Evolutionary conservation across 495 filamentous ascomycete species (phyloP).

Genomic region (Chaetomidium leptoderma): DNA sequence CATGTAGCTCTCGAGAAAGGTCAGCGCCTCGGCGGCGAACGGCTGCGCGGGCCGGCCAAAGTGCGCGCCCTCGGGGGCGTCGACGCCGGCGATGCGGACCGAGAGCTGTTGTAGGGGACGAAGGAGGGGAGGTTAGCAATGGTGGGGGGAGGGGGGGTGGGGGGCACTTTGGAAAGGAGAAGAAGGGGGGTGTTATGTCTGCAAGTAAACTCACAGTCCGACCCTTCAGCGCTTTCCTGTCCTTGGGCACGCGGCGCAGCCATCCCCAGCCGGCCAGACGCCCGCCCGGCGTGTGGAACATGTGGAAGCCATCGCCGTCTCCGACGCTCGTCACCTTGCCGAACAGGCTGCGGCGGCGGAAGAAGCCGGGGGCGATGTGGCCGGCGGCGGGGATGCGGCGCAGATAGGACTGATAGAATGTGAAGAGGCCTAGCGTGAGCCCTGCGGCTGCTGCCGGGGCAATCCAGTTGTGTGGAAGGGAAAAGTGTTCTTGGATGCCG

Average conservation of each 20-base stretch:
- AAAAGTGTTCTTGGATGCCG: slow-evolving; percentile 54
- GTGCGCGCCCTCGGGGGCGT: slow-evolving; percentile 89
- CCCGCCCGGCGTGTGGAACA: slow-evolving; percentile 93
- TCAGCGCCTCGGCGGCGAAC: slow-evolving; percentile 69
- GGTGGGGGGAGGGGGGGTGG: not conserved
- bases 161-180: not conserved
- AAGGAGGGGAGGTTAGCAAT: no score
- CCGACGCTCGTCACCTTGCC: slow-evolving; percentile 90
- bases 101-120: no score
- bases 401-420: slow-evolving; percentile 68
- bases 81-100: slow-evolving; percentile 82
- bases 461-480: slow-evolving; percentile 59
- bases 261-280: slow-evolving; percentile 85
- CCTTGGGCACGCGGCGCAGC: slow-evolving; percentile 68
- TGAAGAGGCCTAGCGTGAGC: slow-evolving; percentile 54
- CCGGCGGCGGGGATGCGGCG: slow-evolving; percentile 72
- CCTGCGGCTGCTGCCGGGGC: slow-evolving; percentile 66
- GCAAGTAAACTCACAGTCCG: slow-evolving; percentile 60
- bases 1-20: slow-evolving; percentile 73
- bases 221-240: slow-evolving; percentile 62
- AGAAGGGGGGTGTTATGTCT: not conserved
- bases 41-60: slow-evolving; percentile 88
- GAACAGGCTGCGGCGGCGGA: slow-evolving; percentile 68
- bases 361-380: slow-evolving; percentile 64
- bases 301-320: slow-evolving; percentile 89